These are phyloP conservation scores for Gonapodya prolifera DNA, from an alignment of 192 early-diverging fungal species.

Conservation along the genomic window DNA sequence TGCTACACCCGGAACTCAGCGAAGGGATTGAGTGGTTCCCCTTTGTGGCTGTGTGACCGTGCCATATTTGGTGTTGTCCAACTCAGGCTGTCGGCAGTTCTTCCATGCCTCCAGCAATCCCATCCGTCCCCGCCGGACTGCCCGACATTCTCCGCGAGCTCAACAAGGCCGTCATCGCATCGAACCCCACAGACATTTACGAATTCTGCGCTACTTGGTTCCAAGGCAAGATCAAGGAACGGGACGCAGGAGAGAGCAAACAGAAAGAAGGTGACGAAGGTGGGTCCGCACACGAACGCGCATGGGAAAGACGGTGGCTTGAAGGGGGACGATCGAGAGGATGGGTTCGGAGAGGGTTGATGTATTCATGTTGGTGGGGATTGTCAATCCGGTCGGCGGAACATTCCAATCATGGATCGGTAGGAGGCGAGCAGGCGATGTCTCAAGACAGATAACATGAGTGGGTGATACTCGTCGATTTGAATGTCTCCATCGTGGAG, in stretches of 20 bases:
- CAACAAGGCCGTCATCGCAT: constrained; percentile 58
- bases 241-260: constrained; percentile 29
- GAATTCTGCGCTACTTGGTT: constrained; percentile 91
- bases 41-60: too few species aligned
- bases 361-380: background rate
- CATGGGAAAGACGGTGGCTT: background rate
- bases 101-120: too few species aligned
- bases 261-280: background rate
- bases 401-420: too few species aligned
- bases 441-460: too few species aligned
- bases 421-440: too few species aligned
- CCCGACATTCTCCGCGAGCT: constrained; percentile 69
- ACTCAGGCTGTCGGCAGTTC: too few species aligned
- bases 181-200: constrained; percentile 75
- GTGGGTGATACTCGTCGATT: too few species aligned
- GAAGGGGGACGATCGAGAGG: background rate
- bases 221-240: constrained; percentile 70
- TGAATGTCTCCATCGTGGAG: too few species aligned
- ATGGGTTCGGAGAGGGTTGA: background rate
- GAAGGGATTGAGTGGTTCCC: too few species aligned
- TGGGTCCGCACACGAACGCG: background rate
- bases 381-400: background rate
- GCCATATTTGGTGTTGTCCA: too few species aligned
- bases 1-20: too few species aligned
- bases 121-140: constrained; percentile 29